phyloP scores from a whole-genome alignment of 805 yeast genomes.

The Saturnispora bothae region DNA sequence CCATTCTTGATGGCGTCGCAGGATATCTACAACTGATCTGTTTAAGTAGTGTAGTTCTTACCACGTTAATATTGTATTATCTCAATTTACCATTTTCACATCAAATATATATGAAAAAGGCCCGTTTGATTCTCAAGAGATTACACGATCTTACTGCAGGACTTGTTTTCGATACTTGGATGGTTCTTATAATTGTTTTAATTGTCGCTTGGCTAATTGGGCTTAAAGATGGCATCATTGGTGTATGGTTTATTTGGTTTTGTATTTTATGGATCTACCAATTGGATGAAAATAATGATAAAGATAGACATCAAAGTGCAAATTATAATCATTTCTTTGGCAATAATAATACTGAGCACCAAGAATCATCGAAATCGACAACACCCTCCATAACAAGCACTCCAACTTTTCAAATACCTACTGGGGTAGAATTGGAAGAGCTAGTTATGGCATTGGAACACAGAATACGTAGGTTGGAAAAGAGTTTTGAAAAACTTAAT shows the following conservation, averaged over 20 bases:
- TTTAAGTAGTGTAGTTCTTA: not conserved
- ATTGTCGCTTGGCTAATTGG: conserved; percentile 10
- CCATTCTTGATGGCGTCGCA: not conserved
- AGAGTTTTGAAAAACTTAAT: not conserved
- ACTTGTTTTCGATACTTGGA: conserved; percentile 9
- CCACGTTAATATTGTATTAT: not conserved
- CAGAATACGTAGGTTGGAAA: conserved; percentile 6
- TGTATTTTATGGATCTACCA: conserved; percentile 12
- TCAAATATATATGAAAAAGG: conserved; percentile 1
- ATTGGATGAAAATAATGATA: conserved; percentile 1
- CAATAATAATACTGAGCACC: no score
- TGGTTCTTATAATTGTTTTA: conserved; percentile 4
- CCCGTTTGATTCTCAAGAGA: not conserved
- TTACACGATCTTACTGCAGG: conserved; percentile 1
- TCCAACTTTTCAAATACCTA: not conserved
- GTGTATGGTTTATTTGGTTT: conserved; percentile 10
- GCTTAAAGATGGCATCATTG: conserved; percentile 6
- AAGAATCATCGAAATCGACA: not conserved
- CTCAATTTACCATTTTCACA: conserved; percentile 3
- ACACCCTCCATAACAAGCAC: not conserved
- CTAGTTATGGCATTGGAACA: conserved; percentile 4
- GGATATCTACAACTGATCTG: not conserved
- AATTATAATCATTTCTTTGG: no score
- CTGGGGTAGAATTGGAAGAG: conserved; percentile 2
- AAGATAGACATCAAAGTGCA: no score